Evolutionary conservation across 1,139 yeast genomes (phyloP).

Genomic region (Pichia sp.): DNA sequence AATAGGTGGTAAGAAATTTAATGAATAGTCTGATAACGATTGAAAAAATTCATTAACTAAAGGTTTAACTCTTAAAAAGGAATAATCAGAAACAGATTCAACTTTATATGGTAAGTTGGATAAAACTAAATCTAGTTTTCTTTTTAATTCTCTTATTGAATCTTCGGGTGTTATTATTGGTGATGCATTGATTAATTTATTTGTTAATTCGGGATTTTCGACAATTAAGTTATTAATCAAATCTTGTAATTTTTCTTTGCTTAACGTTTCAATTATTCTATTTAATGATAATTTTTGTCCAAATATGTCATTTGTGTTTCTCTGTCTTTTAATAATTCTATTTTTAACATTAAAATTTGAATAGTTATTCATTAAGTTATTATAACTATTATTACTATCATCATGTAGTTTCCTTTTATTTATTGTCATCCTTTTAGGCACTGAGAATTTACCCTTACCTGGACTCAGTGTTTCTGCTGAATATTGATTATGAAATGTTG

Average conservation of each 20-base stretch:
- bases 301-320: conserved; percentile 33
- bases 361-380: not conserved
- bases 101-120: conserved; percentile 67
- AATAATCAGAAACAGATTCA: conserved; percentile 69
- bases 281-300: conserved; percentile 52
- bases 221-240: conserved; percentile 48
- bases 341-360: not conserved
- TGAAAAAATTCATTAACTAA: conserved; percentile 67
- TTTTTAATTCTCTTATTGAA: conserved; percentile 44
- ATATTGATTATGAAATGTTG: conserved; percentile 4
- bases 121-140: conserved; percentile 42
- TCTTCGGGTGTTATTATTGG: conserved; percentile 53
- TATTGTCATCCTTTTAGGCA: not conserved
- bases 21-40: conserved; percentile 72
- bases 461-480: conserved; percentile 1
- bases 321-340: conserved; percentile 24
- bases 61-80: conserved; percentile 78
- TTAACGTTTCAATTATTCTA: conserved; percentile 63
- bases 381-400: not conserved
- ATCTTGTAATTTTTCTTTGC: conserved; percentile 46
- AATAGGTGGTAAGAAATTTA: conserved; percentile 74
- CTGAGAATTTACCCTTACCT: conserved; percentile 1
- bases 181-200: conserved; percentile 45
- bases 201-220: conserved; percentile 56
- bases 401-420: not conserved